These are phyloP conservation scores for Phytophthora multivora DNA, from an alignment of 352 stramenopile species.

Conservation along the genomic window DNA sequence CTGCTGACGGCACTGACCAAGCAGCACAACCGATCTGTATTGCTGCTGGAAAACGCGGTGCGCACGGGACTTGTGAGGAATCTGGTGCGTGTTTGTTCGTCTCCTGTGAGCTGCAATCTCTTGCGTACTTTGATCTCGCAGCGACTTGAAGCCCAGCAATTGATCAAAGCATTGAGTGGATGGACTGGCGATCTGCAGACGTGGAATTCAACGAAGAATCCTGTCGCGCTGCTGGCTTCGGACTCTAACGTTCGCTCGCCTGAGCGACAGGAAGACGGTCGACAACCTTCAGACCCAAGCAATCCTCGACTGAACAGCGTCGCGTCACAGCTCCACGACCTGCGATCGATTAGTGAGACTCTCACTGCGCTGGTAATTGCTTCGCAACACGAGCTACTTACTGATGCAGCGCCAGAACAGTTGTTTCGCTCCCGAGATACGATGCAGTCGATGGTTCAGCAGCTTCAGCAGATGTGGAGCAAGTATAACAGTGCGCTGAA, in stretches of 20 bases:
- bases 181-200: conserved; percentile 22
- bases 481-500: conserved; percentile 25
- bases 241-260: not conserved
- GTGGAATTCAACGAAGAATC: conserved; percentile 27
- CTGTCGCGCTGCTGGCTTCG: conserved; percentile 4
- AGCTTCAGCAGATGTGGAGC: conserved; percentile 35
- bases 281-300: not conserved
- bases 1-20: conserved; percentile 60
- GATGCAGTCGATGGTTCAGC: conserved; percentile 28
- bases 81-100: conserved; percentile 12
- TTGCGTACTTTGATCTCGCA: conserved; percentile 16
- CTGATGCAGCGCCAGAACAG: conserved; percentile 6
- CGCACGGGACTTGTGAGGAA: conserved; percentile 27
- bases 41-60: conserved; percentile 50
- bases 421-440: conserved; percentile 14
- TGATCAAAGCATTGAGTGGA: conserved; percentile 16
- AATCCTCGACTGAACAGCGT: conserved; percentile 16
- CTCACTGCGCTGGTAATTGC: conserved; percentile 48
- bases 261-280: conserved; percentile 1
- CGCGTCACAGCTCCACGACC: conserved; percentile 36
- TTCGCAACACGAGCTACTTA: conserved; percentile 43
- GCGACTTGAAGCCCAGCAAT: conserved; percentile 10
- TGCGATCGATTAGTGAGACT: conserved; percentile 56
- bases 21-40: conserved; percentile 37
- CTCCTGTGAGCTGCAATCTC: not conserved